phyloP scores from a whole-genome alignment of 2,329 filamentous ascomycete genomes.

The Alternaria sp. region DNA sequence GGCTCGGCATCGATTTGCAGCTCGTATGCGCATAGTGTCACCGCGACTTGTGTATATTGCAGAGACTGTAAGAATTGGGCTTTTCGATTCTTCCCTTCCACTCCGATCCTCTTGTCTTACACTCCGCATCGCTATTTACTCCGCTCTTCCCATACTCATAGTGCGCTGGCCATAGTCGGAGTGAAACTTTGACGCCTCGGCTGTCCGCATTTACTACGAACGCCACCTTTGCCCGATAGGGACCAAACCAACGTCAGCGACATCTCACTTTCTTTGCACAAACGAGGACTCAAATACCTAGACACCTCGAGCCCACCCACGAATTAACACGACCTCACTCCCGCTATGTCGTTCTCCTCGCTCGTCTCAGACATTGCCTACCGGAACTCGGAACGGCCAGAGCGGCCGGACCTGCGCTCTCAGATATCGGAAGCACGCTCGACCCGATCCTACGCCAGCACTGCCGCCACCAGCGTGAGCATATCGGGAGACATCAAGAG shows the following conservation, averaged over 20 bases:
- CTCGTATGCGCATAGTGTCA: conserved; percentile 7
- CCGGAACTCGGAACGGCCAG: conserved; percentile 52
- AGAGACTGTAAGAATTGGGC: neutral
- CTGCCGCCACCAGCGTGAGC: conserved; percentile 62
- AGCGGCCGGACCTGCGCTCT: conserved; percentile 54
- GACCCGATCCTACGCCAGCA: conserved; percentile 60
- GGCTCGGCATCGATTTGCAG: conserved; percentile 15
- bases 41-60: conserved; percentile 1
- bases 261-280: neutral
- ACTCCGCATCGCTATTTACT: neutral
- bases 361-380: conserved; percentile 62
- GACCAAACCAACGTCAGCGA: conserved; percentile 6
- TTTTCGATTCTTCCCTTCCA: neutral
- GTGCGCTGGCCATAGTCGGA: neutral
- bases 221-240: conserved; percentile 16
- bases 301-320: neutral
- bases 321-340: neutral
- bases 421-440: conserved; percentile 57
- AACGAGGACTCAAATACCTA: neutral
- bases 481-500: conserved; percentile 61
- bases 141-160: neutral
- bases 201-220: conserved; percentile 12
- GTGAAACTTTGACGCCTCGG: conserved; percentile 17
- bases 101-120: neutral
- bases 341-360: conserved; percentile 60